phyloP scores from a whole-genome alignment of 257 asterid species.

The Pogostemon cablin region DNA sequence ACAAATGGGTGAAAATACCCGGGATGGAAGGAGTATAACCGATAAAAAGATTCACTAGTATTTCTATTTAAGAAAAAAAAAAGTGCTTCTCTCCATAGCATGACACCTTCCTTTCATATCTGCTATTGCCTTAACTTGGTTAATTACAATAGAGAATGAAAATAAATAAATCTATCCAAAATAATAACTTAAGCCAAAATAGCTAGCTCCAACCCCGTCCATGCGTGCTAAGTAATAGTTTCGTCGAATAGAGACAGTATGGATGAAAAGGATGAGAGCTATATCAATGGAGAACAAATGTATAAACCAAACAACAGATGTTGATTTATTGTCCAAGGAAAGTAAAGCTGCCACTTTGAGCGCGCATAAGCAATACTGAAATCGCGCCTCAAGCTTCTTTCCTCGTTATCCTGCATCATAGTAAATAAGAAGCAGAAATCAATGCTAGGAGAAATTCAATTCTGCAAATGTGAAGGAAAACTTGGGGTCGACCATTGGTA shows the following conservation, averaged over 20 bases:
- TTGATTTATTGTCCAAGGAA: not conserved
- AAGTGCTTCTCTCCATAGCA: too few species aligned
- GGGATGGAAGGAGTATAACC: too few species aligned
- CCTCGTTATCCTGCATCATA: constrained; percentile 66
- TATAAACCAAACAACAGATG: not conserved
- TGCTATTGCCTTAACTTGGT: not conserved
- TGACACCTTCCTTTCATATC: too few species aligned
- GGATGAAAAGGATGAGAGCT: not conserved
- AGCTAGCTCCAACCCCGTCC: not conserved
- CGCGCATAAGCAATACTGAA: not conserved
- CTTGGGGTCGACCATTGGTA: too few species aligned
- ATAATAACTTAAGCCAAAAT: not conserved
- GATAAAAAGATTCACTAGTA: too few species aligned
- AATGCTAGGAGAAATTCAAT: not conserved
- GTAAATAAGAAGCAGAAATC: constrained; percentile 18
- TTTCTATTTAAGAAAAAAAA: too few species aligned
- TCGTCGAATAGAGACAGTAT: not conserved
- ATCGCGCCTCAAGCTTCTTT: constrained; percentile 65
- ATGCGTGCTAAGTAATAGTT: not conserved
- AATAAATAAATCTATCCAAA: not conserved
- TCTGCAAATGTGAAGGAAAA: too few species aligned
- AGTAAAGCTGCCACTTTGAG: not conserved
- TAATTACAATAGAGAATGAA: constrained; percentile 16
- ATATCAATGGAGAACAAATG: not conserved
- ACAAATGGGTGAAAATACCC: too few species aligned